Base-by-base conservation (phyloP, 495 filamentous ascomycete species). In the Thozetella sp. region DNA sequence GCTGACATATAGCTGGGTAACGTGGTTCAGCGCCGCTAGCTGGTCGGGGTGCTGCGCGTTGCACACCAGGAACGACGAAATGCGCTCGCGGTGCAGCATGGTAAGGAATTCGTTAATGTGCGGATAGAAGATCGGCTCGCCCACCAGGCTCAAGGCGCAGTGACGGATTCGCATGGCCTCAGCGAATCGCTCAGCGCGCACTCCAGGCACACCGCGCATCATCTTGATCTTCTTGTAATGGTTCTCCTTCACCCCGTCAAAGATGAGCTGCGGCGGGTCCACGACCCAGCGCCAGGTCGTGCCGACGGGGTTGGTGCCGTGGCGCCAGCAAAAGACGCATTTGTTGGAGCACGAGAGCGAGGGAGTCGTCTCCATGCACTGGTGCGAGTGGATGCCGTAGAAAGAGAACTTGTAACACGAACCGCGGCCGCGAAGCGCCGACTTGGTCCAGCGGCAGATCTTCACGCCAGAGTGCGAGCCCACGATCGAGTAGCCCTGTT, bases 371-470 rank as follows among this genome's bases (percentile, higher is more conserved):
- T 98, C 94, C 94, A 98, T 98, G 77, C 94, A 98, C 45, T 95
- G 87, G 65, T 98, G 94, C 1, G 93, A 97, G 57, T 87, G 84
- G 68, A 98, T 98, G 60, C 93, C 94, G 73, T 98, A 98, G 77
- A 98, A 97, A 6, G 90, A 93, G 72, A 82, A 97, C 71, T 98
- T 98, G 82, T 98, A 98, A 80, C 94, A 98, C 22, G 91, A 96
- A 12, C 94, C 94, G 19, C 94, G 87, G 25, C 94, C 94, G 53
- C 94, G 91, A n/a, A 98, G 88, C 2, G 94, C 94, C 4, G 93
- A 97, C 76, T 98, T 98, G 11, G 94, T 98, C 94, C 94, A 98
- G 23, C 94, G 91, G 70, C 94, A 97, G 64, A 97, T 97, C 75
- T 98, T 98, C 57, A 98, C 94, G 23, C 94, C 94, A 10, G 91